A percentile compares a stretch with the other conserved stretches of the same genome.
Conservation (phyloP, 768 basidiomycete species). For the Lentinula aciculospora region DNA sequence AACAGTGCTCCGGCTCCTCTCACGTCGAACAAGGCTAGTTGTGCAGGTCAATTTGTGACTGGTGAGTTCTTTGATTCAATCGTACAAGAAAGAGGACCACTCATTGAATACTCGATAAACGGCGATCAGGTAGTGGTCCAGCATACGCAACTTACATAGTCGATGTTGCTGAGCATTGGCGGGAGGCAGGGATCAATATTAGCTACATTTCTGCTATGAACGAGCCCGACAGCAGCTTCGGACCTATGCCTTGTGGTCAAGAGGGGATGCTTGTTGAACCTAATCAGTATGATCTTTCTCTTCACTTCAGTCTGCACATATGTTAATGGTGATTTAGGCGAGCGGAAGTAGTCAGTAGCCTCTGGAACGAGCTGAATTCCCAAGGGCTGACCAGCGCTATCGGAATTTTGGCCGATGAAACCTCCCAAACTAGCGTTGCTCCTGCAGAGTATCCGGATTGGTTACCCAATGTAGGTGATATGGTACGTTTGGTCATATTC, state of each 20-base stretch:
- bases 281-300: slow-evolving; percentile 22
- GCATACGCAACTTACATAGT: slow-evolving; percentile 37
- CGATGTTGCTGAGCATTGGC: slow-evolving; percentile 35
- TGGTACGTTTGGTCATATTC: slow-evolving; percentile 13
- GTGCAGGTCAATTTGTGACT: slow-evolving; percentile 27
- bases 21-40: slow-evolving; percentile 28
- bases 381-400: slow-evolving; percentile 23
- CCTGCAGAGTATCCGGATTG: slow-evolving; percentile 26
- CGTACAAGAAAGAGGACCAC: neutral
- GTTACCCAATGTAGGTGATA: slow-evolving; percentile 27
- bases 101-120: neutral
- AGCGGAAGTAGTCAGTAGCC: slow-evolving; percentile 31
- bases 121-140: slow-evolving; percentile 21
- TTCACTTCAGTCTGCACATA: neutral
- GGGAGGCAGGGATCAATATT: slow-evolving; percentile 29
- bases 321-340: slow-evolving; percentile 18
- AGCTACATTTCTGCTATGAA: slow-evolving; percentile 39
- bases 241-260: slow-evolving; percentile 34
- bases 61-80: slow-evolving; percentile 14
- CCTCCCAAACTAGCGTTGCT: slow-evolving; percentile 25
- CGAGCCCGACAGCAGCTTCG: slow-evolving; percentile 32
- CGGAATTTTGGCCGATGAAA: slow-evolving; percentile 37
- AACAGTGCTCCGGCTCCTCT: slow-evolving; percentile 34
- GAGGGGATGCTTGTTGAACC: slow-evolving; percentile 41
- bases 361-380: slow-evolving; percentile 26